Base-by-base conservation (phyloP, 441 rosid genomes). In the Geranium incanum region DNA sequence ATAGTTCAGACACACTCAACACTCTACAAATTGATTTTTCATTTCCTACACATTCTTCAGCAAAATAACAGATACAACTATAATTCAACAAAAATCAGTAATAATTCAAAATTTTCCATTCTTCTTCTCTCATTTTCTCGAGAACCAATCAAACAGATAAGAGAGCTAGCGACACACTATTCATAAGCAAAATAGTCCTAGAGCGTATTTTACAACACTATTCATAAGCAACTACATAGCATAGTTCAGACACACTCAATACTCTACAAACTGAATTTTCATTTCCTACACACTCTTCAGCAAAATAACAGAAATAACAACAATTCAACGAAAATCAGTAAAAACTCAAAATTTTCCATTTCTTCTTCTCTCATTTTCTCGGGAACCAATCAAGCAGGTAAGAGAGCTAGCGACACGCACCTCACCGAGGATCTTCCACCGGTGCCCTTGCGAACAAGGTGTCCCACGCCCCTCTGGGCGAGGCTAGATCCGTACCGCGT, bases 391-490 rank as follows among this genome's bases (percentile, higher is more conserved):
- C 75, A 28, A 48, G 36, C 28, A 12, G n/a, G 55, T 43, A 59
- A 38, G 36, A 60, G 15, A 18, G 66, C n/a, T 66, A 19, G 60
- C 70, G 68, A 70, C 11, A 62, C 52, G 63, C 52, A 95, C 98
- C 99, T 95, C 63, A 95, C 97, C 37, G 99, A 95, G 69, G 98
- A 95, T 86, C 98, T 84, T 50, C 99, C 99, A 72, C 98, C 99
- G 68, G 99, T 95, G 21, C 99, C 99, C 89, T 93, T 95, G 71
- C 97, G 98, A 74, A 94, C 88, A 55, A 95, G 88, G 72, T 88
- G 91, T 66, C 94, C 97, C 28, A 80, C 79, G 66, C 95, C 96
- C 77, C 82, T 87, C 55, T 86, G 75, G 59, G 85, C 48, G 50
- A 91, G 84, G 45, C 92, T 84, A 69, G 98, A 89, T 67, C 79